These are phyloP conservation scores for Barbarea vulgaris DNA, from an alignment of 345 rosid species.

Conservation along the genomic window DNA sequence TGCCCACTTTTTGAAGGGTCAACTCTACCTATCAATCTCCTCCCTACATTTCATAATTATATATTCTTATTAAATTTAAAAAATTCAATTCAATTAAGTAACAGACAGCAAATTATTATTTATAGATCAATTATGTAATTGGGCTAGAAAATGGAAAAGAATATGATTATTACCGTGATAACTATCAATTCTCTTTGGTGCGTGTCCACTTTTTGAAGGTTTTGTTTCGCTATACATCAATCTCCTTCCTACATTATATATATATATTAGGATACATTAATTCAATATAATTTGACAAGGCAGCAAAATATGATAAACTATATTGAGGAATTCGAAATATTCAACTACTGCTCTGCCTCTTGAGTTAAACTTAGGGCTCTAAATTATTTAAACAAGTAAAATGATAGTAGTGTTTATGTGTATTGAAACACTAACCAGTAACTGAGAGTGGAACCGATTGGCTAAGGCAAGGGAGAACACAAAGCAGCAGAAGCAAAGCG, in stretches of 20 bases:
- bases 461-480: slow-evolving; percentile 5
- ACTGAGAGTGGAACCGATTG: slow-evolving; percentile 4
- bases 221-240: not conserved
- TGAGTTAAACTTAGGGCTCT: not conserved
- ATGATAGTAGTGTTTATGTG: not conserved
- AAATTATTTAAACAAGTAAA: too few species aligned
- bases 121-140: not conserved
- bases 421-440: slow-evolving; percentile 10
- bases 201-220: not conserved
- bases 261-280: too few species aligned
- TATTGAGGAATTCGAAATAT: not conserved
- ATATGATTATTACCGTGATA: not conserved
- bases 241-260: not conserved
- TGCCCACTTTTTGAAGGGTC: slow-evolving; percentile 11
- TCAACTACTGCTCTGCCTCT: not conserved
- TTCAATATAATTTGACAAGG: not conserved
- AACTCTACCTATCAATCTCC: slow-evolving; percentile 6
- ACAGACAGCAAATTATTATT: not conserved
- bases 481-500: slow-evolving; percentile 1
- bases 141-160: not conserved
- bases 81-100: not conserved
- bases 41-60: slow-evolving; percentile 6
- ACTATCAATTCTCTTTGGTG: not conserved
- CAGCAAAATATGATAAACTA: not conserved
- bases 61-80: not conserved